Evolutionary conservation across 208 protist genomes (phyloP).

Genomic region (Crithidia thermophila): DNA sequence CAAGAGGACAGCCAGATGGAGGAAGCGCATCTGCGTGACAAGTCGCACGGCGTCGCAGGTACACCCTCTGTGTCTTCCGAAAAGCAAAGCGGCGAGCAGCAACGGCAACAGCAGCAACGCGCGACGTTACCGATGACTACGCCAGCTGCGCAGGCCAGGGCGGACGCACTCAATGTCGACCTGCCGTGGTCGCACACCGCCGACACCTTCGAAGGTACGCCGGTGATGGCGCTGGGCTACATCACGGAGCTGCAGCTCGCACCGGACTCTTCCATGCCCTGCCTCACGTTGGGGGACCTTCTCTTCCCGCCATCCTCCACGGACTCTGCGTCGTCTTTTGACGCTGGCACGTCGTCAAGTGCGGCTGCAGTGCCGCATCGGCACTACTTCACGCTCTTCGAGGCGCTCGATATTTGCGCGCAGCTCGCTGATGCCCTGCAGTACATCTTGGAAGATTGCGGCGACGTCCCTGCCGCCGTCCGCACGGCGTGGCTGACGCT

Average conservation of each 20-base stretch:
- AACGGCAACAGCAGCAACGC: no score
- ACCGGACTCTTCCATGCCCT: background rate
- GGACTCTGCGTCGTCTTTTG: slow-evolving; percentile 9
- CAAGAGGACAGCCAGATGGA: no score
- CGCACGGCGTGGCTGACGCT: slow-evolving; percentile 49
- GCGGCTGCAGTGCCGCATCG: slow-evolving; percentile 35
- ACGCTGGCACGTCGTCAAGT: no score
- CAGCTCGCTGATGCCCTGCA: slow-evolving; percentile 71
- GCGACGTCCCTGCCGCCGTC: slow-evolving; percentile 46
- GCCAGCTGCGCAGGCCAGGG: background rate
- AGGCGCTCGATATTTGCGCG: slow-evolving; percentile 48
- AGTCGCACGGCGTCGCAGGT: no score
- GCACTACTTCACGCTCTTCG: slow-evolving; percentile 39
- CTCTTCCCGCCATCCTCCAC: slow-evolving; percentile 34
- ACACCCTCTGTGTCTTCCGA: no score
- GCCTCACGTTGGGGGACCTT: slow-evolving; percentile 39
- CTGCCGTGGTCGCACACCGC: slow-evolving; percentile 14
- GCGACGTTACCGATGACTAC: no score
- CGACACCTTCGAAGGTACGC: slow-evolving; percentile 2
- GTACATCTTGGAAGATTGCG: slow-evolving; percentile 68
- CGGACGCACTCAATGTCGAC: background rate
- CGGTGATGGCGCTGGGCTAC: slow-evolving; percentile 44
- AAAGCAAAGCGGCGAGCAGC: no score
- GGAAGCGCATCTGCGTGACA: no score
- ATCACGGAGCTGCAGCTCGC: slow-evolving; percentile 32